A percentile compares a stretch with the other conserved stretches of the same genome.
These are phyloP conservation scores for Oryza nivara DNA, from an alignment of 176 grass and related monocot genomes.

Conservation along the genomic window DNA sequence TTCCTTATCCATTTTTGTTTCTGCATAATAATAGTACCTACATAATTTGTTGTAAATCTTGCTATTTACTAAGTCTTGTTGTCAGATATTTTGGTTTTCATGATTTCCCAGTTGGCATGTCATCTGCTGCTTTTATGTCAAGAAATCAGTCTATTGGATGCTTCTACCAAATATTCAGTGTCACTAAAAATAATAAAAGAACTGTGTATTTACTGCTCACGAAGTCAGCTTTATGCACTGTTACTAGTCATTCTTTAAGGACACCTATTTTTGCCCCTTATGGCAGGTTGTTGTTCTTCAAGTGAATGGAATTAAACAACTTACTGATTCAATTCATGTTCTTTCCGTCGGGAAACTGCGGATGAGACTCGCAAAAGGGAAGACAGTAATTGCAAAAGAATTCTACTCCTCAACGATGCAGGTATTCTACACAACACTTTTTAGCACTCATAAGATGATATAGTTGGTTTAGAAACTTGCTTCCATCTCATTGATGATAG, in stretches of 20 bases:
- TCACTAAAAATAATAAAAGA: neutral
- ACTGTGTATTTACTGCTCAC: neutral
- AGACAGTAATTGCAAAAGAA: constrained; percentile 52
- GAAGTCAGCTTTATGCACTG: neutral
- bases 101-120: neutral
- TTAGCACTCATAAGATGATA: neutral
- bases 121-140: neutral
- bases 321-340: constrained; percentile 55
- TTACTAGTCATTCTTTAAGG: neutral
- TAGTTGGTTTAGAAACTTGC: neutral
- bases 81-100: neutral
- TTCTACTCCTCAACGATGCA: constrained; percentile 79
- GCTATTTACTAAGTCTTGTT: neutral
- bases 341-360: constrained; percentile 67
- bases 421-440: constrained; percentile 30
- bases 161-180: neutral
- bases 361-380: constrained; percentile 70
- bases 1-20: constrained; percentile 20
- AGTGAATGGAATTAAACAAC: constrained; percentile 62
- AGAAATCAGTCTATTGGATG: neutral
- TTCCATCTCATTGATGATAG: neutral
- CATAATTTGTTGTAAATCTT: neutral
- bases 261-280: constrained; percentile 13
- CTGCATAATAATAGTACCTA: neutral
- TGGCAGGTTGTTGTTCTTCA: constrained; percentile 66